Evolutionary conservation across 192 early-diverging fungal genomes (phyloP), one percentile per base, ranked within the genome.

Genomic region (Podila epigama): DNA sequence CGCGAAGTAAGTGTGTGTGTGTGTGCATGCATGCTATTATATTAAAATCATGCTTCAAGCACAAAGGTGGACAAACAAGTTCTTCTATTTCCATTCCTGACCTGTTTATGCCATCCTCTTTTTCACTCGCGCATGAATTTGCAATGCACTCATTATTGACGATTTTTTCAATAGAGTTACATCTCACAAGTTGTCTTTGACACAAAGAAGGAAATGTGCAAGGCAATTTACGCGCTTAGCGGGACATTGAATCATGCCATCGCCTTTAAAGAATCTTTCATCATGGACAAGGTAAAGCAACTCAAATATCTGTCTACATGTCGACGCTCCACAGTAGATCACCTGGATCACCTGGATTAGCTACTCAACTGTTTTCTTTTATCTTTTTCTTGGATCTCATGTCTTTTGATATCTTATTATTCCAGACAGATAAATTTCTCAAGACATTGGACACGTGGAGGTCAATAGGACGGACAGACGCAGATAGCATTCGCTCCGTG

Each of bases 251-350:
- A 72, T 20, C 63, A 65, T 42, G 70, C 70, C 9, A 72, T 72
- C 37, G 70, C 56, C 12, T 66, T 66, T 31, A 72, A 72, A 37
- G 70, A 72, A 57, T 44, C 36, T 11, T 66, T 72, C 36, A 63
- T 72, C 20, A 18, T 72, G 27, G 70, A 72, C 37, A 72, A 60
- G 58, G 70, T 72, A 64, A 63, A 36, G n/a, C n/a, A n/a, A n/a
- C n/a, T n/a, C n/a, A 35, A 29, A 22, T 25, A 11, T 51, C n/a
- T 22, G n/a, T 5, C 27, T 4, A 61, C 13, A 48, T 13, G 32
- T 22, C 9, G 60, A 31, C 18, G 40, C 10, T 3, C 16, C 18
- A 25, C 20, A 25, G 18, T 25, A 32, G 9, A 28, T 50, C 40
- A 35, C 22, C 53, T 32, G 5, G 53, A 6, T 27, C 52, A 27